Evolutionary conservation across 257 asterid species (phyloP).

Genomic region (Marsdenia floribunda): DNA sequence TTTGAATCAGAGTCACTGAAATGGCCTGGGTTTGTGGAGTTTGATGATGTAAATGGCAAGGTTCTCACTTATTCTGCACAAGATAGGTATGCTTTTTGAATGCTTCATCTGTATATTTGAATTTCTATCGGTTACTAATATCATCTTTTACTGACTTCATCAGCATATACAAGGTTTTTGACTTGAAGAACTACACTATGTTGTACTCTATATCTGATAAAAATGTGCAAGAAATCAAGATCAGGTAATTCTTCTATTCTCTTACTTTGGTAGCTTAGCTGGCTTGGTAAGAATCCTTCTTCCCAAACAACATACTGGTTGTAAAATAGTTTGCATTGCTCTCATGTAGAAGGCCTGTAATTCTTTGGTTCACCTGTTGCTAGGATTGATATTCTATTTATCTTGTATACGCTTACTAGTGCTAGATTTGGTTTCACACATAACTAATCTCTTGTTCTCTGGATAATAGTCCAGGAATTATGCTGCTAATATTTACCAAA

Average conservation of each 20-base stretch:
- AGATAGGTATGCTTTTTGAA: conserved; percentile 50
- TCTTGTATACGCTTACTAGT: not conserved
- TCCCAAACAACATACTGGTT: not conserved
- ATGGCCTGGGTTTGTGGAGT: conserved; percentile 99
- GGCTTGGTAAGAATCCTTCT: not conserved
- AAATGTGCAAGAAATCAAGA: conserved; percentile 70
- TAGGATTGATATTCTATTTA: not conserved
- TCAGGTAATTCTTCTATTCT: conserved; percentile 29
- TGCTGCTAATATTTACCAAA: conserved; percentile 74
- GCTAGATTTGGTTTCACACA: not conserved
- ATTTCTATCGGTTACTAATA: conserved; percentile 18
- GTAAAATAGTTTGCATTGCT: not conserved
- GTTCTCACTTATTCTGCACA: conserved; percentile 97
- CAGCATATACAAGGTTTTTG: conserved; percentile 80
- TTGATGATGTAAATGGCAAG: conserved; percentile 97
- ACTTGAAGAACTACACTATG: conserved; percentile 70
- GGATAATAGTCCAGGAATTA: conserved; percentile 86
- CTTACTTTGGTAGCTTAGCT: not conserved
- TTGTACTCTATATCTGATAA: conserved; percentile 85
- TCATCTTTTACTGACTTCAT: conserved; percentile 14
- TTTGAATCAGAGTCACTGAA: conserved; percentile 95
- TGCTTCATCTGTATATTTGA: not conserved
- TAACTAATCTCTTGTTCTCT: conserved; percentile 14
- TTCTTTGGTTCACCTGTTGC: not conserved
- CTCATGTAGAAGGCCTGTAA: not conserved